These are phyloP conservation scores for Capsella rubella DNA, from an alignment of 441 rosid genomes.

Conservation along the genomic window DNA sequence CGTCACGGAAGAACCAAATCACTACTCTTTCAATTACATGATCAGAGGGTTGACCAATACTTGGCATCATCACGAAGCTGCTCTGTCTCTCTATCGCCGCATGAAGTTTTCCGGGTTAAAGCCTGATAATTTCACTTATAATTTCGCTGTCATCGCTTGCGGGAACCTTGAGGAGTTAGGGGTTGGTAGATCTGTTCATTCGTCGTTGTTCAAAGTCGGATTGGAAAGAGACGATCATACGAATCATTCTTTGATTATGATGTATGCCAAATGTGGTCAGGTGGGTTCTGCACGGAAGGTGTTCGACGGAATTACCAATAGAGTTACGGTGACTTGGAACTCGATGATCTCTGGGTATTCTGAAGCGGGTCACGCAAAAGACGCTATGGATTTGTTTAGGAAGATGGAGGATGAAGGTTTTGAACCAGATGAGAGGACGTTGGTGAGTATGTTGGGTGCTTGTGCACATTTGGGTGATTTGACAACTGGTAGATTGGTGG, in stretches of 20 bases:
- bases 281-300: slow-evolving; percentile 60
- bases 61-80: slow-evolving; percentile 53
- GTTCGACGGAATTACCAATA: slow-evolving; percentile 71
- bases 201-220: slow-evolving; percentile 61
- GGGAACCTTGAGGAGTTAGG: slow-evolving; percentile 56
- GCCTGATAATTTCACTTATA: slow-evolving; percentile 76
- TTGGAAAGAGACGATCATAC: slow-evolving; percentile 61
- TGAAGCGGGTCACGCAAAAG: slow-evolving; percentile 61
- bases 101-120: slow-evolving; percentile 62
- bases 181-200: slow-evolving; percentile 65
- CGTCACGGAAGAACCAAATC: slow-evolving; percentile 59
- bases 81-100: slow-evolving; percentile 57
- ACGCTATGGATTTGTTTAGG: slow-evolving; percentile 65
- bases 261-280: slow-evolving; percentile 57
- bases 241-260: slow-evolving; percentile 63
- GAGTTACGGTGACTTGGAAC: slow-evolving; percentile 83
- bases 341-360: slow-evolving; percentile 86
- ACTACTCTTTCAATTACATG: slow-evolving; percentile 74
- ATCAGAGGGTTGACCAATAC: slow-evolving; percentile 71
- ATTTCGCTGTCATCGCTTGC: slow-evolving; percentile 69
- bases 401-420: slow-evolving; percentile 64
- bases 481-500: slow-evolving; percentile 65
- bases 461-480: slow-evolving; percentile 76
- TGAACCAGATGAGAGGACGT: slow-evolving; percentile 76
- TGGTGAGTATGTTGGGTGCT: slow-evolving; percentile 75